A percentile compares a stretch with the other conserved stretches of the same genome.
phyloP scores from a whole-genome alignment of 208 protist genomes.

The Leishmania tropica region DNA sequence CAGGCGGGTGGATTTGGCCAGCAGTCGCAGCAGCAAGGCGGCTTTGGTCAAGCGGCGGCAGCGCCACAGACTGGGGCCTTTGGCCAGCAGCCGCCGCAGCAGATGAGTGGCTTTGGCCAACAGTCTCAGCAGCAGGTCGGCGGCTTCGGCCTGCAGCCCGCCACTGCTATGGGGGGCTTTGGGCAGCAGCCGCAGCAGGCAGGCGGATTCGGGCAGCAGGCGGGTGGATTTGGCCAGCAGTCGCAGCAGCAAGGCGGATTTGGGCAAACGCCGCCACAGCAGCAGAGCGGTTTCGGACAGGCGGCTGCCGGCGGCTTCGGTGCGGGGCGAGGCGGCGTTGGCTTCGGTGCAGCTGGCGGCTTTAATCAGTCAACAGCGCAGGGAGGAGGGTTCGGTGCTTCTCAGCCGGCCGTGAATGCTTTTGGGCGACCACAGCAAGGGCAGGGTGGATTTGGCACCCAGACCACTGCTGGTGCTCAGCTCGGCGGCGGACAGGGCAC shows the following conservation, averaged over 20 bases:
- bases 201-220: slow-evolving; percentile 47
- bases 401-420: slow-evolving; percentile 2
- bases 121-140: slow-evolving; percentile 10
- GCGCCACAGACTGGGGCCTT: slow-evolving; percentile 13
- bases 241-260: slow-evolving; percentile 36
- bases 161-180: slow-evolving; percentile 36
- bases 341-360: slow-evolving; percentile 10
- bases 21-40: slow-evolving; percentile 10
- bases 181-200: slow-evolving; percentile 34
- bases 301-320: slow-evolving; percentile 35
- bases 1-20: slow-evolving; percentile 52
- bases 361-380: slow-evolving; percentile 15
- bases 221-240: slow-evolving; percentile 52
- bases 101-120: slow-evolving; percentile 51
- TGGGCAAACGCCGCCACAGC: slow-evolving; percentile 22
- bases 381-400: slow-evolving; percentile 14
- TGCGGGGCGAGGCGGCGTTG: slow-evolving; percentile 10
- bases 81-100: slow-evolving; percentile 39
- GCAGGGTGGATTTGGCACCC: slow-evolving; percentile 23
- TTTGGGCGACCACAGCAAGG: slow-evolving; percentile 29
- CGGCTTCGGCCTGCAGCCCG: slow-evolving; percentile 45
- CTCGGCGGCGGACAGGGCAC: slow-evolving; percentile 13
- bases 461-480: slow-evolving; percentile 4
- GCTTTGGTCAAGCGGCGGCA: slow-evolving; percentile 13
- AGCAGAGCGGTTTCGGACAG: slow-evolving; percentile 32